Evolutionary conservation across 2,329 filamentous ascomycete species (phyloP), one percentile per base, ranked within the genome.

Genomic region (Leptodontidium sp.): DNA sequence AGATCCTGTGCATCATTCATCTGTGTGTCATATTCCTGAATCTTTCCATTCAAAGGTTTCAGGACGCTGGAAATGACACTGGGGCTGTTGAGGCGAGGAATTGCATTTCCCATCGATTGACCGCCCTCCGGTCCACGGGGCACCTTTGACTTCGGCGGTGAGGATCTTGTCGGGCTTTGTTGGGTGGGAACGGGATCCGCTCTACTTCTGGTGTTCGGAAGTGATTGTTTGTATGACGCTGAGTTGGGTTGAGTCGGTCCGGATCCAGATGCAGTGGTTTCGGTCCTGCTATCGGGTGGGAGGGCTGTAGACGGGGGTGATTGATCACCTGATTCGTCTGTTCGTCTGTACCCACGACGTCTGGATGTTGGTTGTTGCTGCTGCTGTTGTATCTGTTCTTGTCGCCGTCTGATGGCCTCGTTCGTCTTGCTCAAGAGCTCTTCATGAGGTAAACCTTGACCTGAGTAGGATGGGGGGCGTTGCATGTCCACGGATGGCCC

Each of bases 1-100:
- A 59, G 15, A 26, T 45, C 47, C 29, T 68, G 63, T 6, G 63
- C 67, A 4, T 68, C 63, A n/a, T 53, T 47, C 67, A 68, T 68
- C 26, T 65, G 67, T 3, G 40, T 17, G 32, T 61, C 49, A 32
- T 68, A 68, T 24, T 68, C 67, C 15, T 63, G 9, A 26, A 68
- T 59, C 50, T 68, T 68, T 4, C 57, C 59, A 53, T 66, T 35
- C 49, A 68, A n/a, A 6, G 67, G 67, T 38, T 66, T 50, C 2
- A 68, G 59, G n/a, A 68, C 67, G 15, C 63, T 66, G 8, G 57
- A 49, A 57, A 68, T 68, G 15, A 68, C 59, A 26, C 63, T 66
- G 9, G 67, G 67, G 21, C 63, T 68, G 14, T 62, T 49, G n/a
- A 68, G 38, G 9, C 67, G 58, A 14, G 57, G 58, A 21, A 68